Evolutionary conservation across 495 filamentous ascomycete genomes (phyloP), one percentile per base, ranked within the genome.

Genomic region (Jackrogersella minutella): DNA sequence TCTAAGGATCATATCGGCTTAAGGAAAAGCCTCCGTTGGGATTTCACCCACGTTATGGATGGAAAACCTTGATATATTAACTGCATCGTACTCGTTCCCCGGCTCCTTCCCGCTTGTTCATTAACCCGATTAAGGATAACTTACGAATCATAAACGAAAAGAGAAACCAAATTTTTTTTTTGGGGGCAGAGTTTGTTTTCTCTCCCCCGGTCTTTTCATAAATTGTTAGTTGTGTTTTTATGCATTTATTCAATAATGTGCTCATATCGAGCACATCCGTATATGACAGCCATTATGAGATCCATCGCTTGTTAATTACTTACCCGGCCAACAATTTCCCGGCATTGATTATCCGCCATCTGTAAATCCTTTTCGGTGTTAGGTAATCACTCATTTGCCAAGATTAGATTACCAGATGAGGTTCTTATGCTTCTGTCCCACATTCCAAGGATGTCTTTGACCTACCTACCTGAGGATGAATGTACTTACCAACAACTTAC

Each of bases 21-120:
- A 7, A 9, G 13, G 31, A 30, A 26, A 17, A 16, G 50, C 26
- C 31, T 28, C 50, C 59, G 19, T 44, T 43, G 9, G 19, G 33
- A n/a, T n/a, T n/a, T 39, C 37, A 30, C 30, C 40, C 19, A 40
- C 59, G 50, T 50, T 49, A 63, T 63, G 60, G 60, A 56, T 63
- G 51, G 50, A 7, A 16, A 53, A 63, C 51, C 59, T 52, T 54
- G 51, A 43, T 51, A 51, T 46, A 43, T 9, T 43, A 8, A 10
- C 2, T 43, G 40, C 40, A 43, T 43, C 7, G 17, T 19, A 43
- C 26, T 6, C 22, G 24, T 30, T 14, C 44, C 24, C 22, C n/a
- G 37, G 17, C 36, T 55, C 37, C 22, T 17, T 39, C 31, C 51
- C 36, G 52, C 37, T 13, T 41, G 52, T 11, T 55, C 36, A 55